Evolutionary conservation across 768 basidiomycete species (phyloP).

Genomic region (Tulasnella sp.): DNA sequence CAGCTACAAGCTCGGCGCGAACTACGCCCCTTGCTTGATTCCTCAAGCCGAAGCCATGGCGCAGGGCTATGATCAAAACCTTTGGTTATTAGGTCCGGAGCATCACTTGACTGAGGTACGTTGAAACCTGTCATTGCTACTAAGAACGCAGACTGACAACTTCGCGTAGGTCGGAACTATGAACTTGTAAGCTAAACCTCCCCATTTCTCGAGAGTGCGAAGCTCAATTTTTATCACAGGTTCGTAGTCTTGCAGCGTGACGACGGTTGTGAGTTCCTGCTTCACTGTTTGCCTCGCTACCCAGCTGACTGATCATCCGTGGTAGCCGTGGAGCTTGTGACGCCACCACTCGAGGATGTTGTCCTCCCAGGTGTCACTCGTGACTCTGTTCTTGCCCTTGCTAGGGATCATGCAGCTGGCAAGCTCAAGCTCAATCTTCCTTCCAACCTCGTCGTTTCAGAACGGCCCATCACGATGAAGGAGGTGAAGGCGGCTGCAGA

Average conservation of each 20-base stretch:
- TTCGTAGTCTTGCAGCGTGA: slow-evolving; percentile 34
- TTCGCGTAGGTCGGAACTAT: slow-evolving; percentile 68
- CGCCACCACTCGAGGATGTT: slow-evolving; percentile 43
- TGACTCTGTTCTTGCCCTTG: slow-evolving; percentile 44
- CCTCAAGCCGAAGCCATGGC: slow-evolving; percentile 75
- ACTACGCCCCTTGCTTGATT: slow-evolving; percentile 83
- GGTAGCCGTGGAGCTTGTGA: slow-evolving; percentile 39
- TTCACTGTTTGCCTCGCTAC: not conserved
- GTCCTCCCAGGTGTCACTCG: slow-evolving; percentile 47
- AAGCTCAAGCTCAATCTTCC: slow-evolving; percentile 47
- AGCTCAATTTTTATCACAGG: not conserved
- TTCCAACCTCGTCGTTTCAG: slow-evolving; percentile 54
- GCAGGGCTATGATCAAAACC: slow-evolving; percentile 79
- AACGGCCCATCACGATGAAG: slow-evolving; percentile 69
- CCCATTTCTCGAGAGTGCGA: slow-evolving; percentile 29
- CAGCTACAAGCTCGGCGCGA: slow-evolving; percentile 79
- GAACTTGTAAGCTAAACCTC: slow-evolving; percentile 85
- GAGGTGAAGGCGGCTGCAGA: slow-evolving; percentile 56
- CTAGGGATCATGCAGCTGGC: slow-evolving; percentile 54
- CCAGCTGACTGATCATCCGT: not conserved
- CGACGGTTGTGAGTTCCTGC: slow-evolving; percentile 52
- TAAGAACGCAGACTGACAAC: not conserved
- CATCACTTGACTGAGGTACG: slow-evolving; percentile 46
- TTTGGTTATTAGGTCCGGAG: slow-evolving; percentile 75
- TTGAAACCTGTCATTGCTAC: slow-evolving; percentile 28